phyloP scores from a whole-genome alignment of 331 rosid species.

The Malus hybrid region DNA sequence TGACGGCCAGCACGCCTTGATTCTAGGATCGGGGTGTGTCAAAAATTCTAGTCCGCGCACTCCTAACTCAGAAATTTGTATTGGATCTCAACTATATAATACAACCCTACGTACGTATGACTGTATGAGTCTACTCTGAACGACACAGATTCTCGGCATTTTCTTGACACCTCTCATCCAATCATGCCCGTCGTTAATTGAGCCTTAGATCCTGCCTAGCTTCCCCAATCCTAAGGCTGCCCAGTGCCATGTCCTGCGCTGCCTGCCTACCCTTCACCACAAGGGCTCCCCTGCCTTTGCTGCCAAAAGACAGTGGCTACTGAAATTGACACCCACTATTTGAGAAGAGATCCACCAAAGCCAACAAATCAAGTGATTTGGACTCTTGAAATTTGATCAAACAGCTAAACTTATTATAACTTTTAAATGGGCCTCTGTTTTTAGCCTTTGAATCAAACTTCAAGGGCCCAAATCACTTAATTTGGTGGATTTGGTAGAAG shows the following conservation, averaged over 20 bases:
- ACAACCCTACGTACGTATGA: background rate
- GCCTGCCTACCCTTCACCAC: background rate
- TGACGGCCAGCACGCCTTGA: too few relatives aligned
- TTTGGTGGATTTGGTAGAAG: too few relatives aligned
- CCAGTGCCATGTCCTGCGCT: background rate
- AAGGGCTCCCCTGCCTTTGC: background rate
- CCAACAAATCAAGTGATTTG: too few relatives aligned
- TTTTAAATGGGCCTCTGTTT: too few relatives aligned
- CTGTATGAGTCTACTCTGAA: background rate
- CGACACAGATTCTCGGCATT: background rate
- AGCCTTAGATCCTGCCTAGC: background rate
- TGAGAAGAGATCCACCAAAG: background rate
- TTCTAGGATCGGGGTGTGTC: too few relatives aligned
- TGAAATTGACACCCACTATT: background rate
- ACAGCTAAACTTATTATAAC: too few relatives aligned
- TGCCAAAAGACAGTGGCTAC: background rate
- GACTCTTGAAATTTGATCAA: rapidly evolving
- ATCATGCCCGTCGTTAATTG: background rate
- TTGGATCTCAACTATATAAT: background rate
- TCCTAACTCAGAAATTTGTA: too few relatives aligned
- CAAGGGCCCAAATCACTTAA: too few relatives aligned
- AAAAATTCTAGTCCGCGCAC: too few relatives aligned
- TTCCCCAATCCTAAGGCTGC: background rate
- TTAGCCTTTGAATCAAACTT: too few relatives aligned
- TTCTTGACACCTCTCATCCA: background rate